These are phyloP conservation scores for Neolentinus lepideus DNA, from an alignment of 1,284 basidiomycete species.

Conservation along the genomic window DNA sequence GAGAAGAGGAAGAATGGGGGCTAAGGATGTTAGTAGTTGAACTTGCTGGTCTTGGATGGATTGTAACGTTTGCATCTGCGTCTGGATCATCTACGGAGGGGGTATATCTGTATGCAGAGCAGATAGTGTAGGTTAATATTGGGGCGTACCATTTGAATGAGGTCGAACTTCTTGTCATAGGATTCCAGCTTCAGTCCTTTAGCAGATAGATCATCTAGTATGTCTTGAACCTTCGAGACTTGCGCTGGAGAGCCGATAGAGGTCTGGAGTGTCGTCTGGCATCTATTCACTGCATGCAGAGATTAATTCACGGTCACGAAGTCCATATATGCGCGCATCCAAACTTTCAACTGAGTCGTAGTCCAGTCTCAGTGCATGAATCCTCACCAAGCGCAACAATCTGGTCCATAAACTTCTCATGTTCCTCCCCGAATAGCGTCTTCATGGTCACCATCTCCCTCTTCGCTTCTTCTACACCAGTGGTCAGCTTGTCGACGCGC, in stretches of 20 bases:
- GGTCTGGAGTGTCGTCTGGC: constrained; percentile 51
- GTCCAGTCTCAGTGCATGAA: background rate
- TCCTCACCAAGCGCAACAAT: constrained; percentile 26
- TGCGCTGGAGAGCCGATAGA: constrained; percentile 51
- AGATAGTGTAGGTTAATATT: background rate
- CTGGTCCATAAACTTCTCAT: constrained; percentile 20
- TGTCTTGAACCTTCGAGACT: constrained; percentile 24
- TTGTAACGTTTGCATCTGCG: constrained; percentile 46
- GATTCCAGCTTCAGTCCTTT: constrained; percentile 33
- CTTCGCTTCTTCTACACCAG: constrained; percentile 19
- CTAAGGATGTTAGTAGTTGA: constrained; percentile 39
- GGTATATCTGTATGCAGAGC: background rate
- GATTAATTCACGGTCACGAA: constrained; percentile 5
- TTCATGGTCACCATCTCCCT: constrained; percentile 20
- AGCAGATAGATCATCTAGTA: constrained; percentile 31
- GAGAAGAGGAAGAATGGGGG: constrained; percentile 49
- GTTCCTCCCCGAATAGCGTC: constrained; percentile 21
- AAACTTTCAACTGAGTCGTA: background rate
- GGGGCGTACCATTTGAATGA: constrained; percentile 40
- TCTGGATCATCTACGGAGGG: constrained; percentile 19
- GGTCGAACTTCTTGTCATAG: constrained; percentile 49
- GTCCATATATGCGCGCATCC: constrained; percentile 12
- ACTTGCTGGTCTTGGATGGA: constrained; percentile 28
- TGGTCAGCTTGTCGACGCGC: constrained; percentile 31
- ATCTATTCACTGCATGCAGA: constrained; percentile 41